Conservation (phyloP, 257 asterid genomes). For the Nyctanthes arbortristis region DNA sequence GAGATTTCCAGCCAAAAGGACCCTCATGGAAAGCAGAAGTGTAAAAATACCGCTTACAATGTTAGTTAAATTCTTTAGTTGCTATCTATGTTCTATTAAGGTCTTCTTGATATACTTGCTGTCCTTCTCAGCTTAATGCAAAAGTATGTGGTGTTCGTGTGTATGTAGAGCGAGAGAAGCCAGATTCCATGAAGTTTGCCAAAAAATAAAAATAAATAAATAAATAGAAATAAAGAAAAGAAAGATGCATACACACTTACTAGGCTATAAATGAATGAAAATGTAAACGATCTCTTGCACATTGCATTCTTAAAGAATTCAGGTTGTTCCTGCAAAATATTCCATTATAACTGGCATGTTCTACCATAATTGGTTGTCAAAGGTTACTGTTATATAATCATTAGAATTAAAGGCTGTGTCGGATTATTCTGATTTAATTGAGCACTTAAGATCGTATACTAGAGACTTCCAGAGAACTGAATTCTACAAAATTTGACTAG, state of each 20-base stretch:
- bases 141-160: too few species aligned
- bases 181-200: not conserved
- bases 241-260: slow-evolving; percentile 15
- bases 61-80: slow-evolving; percentile 46
- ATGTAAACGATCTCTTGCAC: slow-evolving; percentile 9
- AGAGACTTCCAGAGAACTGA: slow-evolving; percentile 4
- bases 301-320: not conserved
- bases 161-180: not conserved
- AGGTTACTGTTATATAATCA: not conserved
- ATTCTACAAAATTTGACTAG: slow-evolving; percentile 8
- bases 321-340: slow-evolving; percentile 1
- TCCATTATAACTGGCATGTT: too few species aligned
- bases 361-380: too few species aligned
- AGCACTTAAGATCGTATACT: slow-evolving; percentile 1
- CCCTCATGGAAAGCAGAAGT: slow-evolving; percentile 56
- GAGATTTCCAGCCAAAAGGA: slow-evolving; percentile 49
- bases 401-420: not conserved
- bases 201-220: too few species aligned
- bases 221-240: too few species aligned
- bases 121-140: slow-evolving; percentile 5
- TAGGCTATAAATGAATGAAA: not conserved
- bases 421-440: not conserved
- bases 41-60: slow-evolving; percentile 33
- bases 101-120: slow-evolving; percentile 9
- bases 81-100: slow-evolving; percentile 15